Conservation (phyloP, 352 stramenopile genomes). For the Globisporangium sylvaticum region DNA sequence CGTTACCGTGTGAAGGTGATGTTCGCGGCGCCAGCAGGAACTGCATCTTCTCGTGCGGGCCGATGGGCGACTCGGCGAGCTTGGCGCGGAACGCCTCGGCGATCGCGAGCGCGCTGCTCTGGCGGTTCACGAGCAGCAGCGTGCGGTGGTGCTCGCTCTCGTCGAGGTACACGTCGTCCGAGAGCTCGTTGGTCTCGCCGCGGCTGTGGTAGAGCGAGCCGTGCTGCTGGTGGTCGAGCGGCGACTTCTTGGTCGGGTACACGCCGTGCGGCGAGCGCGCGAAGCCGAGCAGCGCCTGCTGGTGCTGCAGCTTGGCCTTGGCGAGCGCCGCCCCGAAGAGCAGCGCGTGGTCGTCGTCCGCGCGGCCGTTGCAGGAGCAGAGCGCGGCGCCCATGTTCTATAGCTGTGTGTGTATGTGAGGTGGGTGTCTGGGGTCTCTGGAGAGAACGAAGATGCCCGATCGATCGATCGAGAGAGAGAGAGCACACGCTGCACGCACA, state of each 20-base stretch:
- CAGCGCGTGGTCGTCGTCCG: slow-evolving; percentile 29
- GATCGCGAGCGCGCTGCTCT: slow-evolving; percentile 45
- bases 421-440: neutral
- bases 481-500: neutral
- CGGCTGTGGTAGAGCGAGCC: slow-evolving; percentile 39
- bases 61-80: slow-evolving; percentile 64
- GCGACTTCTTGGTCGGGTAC: slow-evolving; percentile 6
- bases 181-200: slow-evolving; percentile 55
- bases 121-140: slow-evolving; percentile 19
- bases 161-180: slow-evolving; percentile 33
- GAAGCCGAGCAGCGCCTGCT: slow-evolving; percentile 21
- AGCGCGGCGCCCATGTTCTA: slow-evolving; percentile 42
- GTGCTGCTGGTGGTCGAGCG: slow-evolving; percentile 22
- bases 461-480: neutral
- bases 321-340: slow-evolving; percentile 14
- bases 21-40: slow-evolving; percentile 32
- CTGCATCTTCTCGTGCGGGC: slow-evolving; percentile 64
- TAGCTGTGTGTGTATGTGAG: neutral
- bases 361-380: slow-evolving; percentile 41
- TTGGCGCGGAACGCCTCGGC: slow-evolving; percentile 67
- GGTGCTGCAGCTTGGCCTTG: slow-evolving; percentile 39
- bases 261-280: slow-evolving; percentile 5
- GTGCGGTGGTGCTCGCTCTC: slow-evolving; percentile 18
- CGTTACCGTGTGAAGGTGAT: neutral
- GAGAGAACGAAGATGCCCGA: neutral